Evolutionary conservation across 2,329 filamentous ascomycete genomes (phyloP).

Genomic region (Colletotrichum tropicicola): DNA sequence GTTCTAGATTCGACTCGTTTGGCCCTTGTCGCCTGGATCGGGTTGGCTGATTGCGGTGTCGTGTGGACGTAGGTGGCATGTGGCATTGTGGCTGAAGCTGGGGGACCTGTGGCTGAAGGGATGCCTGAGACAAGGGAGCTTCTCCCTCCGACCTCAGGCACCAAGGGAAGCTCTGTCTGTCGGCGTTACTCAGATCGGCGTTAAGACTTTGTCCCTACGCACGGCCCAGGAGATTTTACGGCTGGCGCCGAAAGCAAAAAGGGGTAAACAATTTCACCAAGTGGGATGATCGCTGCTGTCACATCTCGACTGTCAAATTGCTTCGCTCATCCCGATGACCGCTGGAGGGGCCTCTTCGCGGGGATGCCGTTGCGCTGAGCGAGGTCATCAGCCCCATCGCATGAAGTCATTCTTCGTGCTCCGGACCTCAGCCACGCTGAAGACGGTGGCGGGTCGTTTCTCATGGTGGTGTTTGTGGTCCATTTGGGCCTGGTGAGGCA

Average conservation of each 20-base stretch:
- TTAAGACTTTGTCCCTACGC: neutral
- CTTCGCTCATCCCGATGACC: conserved; percentile 2
- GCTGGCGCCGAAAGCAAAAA: conserved; percentile 17
- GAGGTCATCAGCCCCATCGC: neutral
- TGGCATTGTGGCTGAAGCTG: conserved; percentile 29
- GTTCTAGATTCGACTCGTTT: conserved; percentile 1
- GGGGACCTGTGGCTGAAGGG: neutral
- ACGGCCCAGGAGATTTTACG: conserved; percentile 8
- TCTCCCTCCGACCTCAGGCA: neutral
- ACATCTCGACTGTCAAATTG: conserved; percentile 1
- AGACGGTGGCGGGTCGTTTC: neutral
- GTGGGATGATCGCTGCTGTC: conserved; percentile 10
- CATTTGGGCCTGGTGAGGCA: neutral
- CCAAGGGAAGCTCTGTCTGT: neutral
- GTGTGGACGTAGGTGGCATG: conserved; percentile 23
- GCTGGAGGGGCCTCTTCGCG: neutral
- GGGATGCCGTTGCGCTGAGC: neutral
- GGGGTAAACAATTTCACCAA: neutral
- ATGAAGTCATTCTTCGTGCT: neutral
- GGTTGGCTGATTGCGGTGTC: conserved; percentile 27
- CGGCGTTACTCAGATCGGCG: neutral
- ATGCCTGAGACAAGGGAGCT: neutral
- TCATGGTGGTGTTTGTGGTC: too few species aligned
- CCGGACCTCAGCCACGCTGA: conserved; percentile 3
- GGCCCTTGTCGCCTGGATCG: conserved; percentile 10